These are phyloP conservation scores for Zarea fungicola DNA, from an alignment of 2,329 filamentous ascomycete genomes.

Conservation along the genomic window DNA sequence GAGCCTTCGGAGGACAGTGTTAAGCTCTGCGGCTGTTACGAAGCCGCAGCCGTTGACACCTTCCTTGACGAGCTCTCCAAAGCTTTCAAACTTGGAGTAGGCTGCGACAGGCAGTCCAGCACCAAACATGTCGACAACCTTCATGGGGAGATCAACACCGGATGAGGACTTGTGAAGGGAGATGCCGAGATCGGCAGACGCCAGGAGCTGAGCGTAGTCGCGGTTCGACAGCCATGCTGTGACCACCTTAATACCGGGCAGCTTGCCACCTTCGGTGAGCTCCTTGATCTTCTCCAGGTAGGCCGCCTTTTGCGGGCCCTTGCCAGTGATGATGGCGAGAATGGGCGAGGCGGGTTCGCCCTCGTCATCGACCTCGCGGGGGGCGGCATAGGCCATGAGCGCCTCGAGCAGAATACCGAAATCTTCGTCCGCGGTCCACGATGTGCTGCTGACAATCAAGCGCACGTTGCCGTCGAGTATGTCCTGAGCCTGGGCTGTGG, in stretches of 20 bases:
- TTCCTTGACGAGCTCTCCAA: slow-evolving; percentile 84
- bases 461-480: slow-evolving; percentile 55
- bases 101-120: slow-evolving; percentile 85
- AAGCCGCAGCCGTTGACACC: slow-evolving; percentile 85
- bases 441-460: slow-evolving; percentile 86
- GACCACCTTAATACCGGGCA: slow-evolving; percentile 65
- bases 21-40: slow-evolving; percentile 61
- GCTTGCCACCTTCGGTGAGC: slow-evolving; percentile 55
- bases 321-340: slow-evolving; percentile 90
- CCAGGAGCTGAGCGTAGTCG: slow-evolving; percentile 81
- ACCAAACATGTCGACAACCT: slow-evolving; percentile 98
- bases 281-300: slow-evolving; percentile 64
- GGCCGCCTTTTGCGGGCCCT: slow-evolving; percentile 74
- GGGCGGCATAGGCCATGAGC: slow-evolving; percentile 65
- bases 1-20: slow-evolving; percentile 56
- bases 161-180: slow-evolving; percentile 91
- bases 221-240: slow-evolving; percentile 81
- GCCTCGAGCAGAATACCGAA: slow-evolving; percentile 84
- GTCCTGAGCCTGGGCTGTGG: slow-evolving; percentile 51
- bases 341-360: slow-evolving; percentile 51
- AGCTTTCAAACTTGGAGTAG: slow-evolving; percentile 81
- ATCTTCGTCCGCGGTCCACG: slow-evolving; percentile 96
- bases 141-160: slow-evolving; percentile 96
- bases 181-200: slow-evolving; percentile 81
- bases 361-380: slow-evolving; percentile 34